Evolutionary conservation across 371 early-diverging fungal genomes (phyloP).

Genomic region (Apophysomyces trapeziformis): DNA sequence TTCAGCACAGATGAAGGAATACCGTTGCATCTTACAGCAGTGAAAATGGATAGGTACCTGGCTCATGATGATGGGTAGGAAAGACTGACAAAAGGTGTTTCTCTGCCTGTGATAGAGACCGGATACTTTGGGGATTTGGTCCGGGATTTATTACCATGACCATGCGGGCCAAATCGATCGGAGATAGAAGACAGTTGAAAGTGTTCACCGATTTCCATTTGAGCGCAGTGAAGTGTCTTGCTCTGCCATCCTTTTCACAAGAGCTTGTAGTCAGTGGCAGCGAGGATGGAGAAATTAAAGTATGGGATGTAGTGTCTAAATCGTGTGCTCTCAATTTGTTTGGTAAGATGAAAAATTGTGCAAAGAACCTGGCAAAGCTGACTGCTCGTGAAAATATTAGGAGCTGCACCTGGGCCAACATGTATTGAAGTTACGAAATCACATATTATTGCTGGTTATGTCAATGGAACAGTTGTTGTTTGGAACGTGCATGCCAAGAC

Average conservation of each 20-base stretch:
- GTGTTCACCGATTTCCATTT: constrained; percentile 49
- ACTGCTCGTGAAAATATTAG: constrained; percentile 4
- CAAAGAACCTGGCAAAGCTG: too few relatives aligned
- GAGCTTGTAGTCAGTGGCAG: constrained; percentile 48
- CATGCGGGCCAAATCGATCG: constrained; percentile 20
- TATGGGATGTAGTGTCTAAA: constrained; percentile 41
- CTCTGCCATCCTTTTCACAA: constrained; percentile 26
- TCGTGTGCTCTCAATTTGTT: constrained; percentile 31
- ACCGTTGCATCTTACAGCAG: constrained; percentile 29
- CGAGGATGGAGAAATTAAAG: constrained; percentile 42
- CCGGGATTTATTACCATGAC: constrained; percentile 47
- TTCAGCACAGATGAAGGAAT: constrained; percentile 43
- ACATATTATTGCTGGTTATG: constrained; percentile 45
- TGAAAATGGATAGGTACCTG: constrained; percentile 38
- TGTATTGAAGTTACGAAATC: constrained; percentile 26
- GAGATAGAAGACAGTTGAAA: constrained; percentile 31
- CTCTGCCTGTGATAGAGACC: constrained; percentile 26
- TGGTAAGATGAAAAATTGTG: constrained; percentile 18
- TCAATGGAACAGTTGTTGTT: constrained; percentile 41
- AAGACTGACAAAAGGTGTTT: too few relatives aligned
- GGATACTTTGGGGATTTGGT: constrained; percentile 53
- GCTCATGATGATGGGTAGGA: too few relatives aligned
- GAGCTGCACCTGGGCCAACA: constrained; percentile 25
- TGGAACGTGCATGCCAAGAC: constrained; percentile 42
- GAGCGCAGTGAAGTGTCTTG: constrained; percentile 38